Conservation (phyloP, 495 filamentous ascomycete species). For the Penicillium malachiteum region DNA sequence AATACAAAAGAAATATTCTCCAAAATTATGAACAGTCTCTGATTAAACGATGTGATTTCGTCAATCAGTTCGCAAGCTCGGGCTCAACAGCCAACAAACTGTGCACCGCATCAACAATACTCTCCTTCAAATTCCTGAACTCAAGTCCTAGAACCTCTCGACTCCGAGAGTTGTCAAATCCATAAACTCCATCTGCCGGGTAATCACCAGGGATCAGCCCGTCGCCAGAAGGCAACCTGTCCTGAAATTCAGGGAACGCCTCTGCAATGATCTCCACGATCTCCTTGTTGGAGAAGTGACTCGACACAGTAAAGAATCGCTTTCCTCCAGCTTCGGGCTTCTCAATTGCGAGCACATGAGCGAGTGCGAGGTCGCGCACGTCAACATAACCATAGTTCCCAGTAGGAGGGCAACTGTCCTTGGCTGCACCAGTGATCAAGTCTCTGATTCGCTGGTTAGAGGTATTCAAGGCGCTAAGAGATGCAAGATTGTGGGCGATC, state of each 20-base stretch:
- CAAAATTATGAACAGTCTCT: not conserved
- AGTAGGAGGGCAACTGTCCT: conserved; percentile 51
- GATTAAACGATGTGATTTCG: too few relatives aligned
- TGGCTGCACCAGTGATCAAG: conserved; percentile 53
- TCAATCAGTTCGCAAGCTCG: not conserved
- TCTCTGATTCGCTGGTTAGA: conserved; percentile 51
- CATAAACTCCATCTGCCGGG: conserved; percentile 37
- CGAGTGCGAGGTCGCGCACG: conserved; percentile 57
- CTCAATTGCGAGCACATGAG: conserved; percentile 62
- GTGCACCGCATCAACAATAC: conserved; percentile 49
- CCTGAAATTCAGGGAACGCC: conserved; percentile 56
- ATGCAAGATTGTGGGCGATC: conserved; percentile 47
- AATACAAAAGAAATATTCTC: too few relatives aligned
- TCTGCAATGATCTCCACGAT: conserved; percentile 56
- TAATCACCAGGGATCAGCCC: conserved; percentile 36
- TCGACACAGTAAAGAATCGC: conserved; percentile 58
- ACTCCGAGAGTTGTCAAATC: conserved; percentile 42
- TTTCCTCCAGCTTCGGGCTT: conserved; percentile 54
- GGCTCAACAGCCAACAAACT: conserved; percentile 19
- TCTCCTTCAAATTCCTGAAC: conserved; percentile 46
- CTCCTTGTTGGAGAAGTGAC: conserved; percentile 55
- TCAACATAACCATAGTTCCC: conserved; percentile 53
- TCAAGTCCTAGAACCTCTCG: conserved; percentile 49
- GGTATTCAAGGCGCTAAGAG: conserved; percentile 55
- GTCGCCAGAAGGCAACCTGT: conserved; percentile 46